phyloP scores from a whole-genome alignment of 2,329 filamentous ascomycete species.

The Arachnopeziza araneosa region DNA sequence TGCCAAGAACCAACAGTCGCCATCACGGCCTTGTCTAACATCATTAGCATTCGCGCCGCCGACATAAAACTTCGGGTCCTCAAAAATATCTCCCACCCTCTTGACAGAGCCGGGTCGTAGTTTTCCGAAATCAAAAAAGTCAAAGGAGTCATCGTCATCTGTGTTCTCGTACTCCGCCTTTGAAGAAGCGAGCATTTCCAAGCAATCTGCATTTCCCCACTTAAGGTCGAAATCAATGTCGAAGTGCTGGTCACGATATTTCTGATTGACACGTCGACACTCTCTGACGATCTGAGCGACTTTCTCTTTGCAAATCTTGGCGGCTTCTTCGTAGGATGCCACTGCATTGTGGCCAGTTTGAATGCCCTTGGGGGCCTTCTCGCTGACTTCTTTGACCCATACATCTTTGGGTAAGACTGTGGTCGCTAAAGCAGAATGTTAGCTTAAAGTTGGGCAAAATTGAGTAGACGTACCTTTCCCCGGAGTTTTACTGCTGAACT shows the following conservation, averaged over 20 bases:
- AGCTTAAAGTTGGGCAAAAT: not conserved
- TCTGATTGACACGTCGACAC: conserved; percentile 74
- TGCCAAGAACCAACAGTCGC: conserved; percentile 84
- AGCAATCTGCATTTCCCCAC: conserved; percentile 7
- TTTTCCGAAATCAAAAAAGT: conserved; percentile 6
- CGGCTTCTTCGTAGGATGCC: conserved; percentile 68
- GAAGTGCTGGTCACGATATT: conserved; percentile 82
- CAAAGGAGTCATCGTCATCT: not conserved
- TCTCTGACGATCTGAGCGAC: conserved; percentile 56
- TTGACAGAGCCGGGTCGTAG: conserved; percentile 39
- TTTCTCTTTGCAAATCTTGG: conserved; percentile 60
- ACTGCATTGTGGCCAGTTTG: conserved; percentile 51
- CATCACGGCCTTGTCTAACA: conserved; percentile 70
- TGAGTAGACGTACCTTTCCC: conserved; percentile 51
- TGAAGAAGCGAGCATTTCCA: not conserved
- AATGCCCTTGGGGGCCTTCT: conserved; percentile 47
- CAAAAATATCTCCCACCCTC: conserved; percentile 69
- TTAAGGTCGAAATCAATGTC: conserved; percentile 60
- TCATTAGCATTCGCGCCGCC: conserved; percentile 66
- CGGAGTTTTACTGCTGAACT: conserved; percentile 64
- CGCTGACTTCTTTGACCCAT: conserved; percentile 55
- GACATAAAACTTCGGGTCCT: conserved; percentile 69
- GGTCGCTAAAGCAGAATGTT: conserved; percentile 42
- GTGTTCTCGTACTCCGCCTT: not conserved
- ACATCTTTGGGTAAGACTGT: conserved; percentile 65